Percentiles rank a stretch among this genome's conserved stretches.
Evolutionary conservation across 352 stramenopile genomes (phyloP).

Genomic region (Phytophthora kernoviae): DNA sequence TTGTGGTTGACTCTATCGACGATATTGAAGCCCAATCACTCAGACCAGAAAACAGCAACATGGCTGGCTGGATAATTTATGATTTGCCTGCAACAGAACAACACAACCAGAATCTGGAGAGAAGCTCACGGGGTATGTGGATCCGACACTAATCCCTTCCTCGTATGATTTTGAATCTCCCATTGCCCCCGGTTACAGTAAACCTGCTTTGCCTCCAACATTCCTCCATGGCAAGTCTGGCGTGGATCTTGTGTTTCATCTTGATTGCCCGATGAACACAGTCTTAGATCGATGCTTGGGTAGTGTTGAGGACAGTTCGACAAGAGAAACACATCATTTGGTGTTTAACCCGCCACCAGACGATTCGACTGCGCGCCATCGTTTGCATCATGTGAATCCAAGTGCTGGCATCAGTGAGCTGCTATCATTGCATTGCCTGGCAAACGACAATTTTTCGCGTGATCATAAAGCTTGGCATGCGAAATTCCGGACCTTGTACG

Average conservation of each 20-base stretch:
- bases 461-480: conserved; percentile 47
- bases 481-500: conserved; percentile 57
- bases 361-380: conserved; percentile 56
- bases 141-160: conserved; percentile 42
- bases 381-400: conserved; percentile 54
- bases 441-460: conserved; percentile 26
- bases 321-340: conserved; percentile 50
- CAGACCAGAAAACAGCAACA: conserved; percentile 6
- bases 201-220: conserved; percentile 38
- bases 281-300: conserved; percentile 68
- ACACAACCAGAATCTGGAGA: conserved; percentile 59
- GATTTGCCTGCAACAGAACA: conserved; percentile 57
- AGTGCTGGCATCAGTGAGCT: conserved; percentile 51
- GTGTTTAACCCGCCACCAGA: conserved; percentile 48
- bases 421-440: conserved; percentile 57
- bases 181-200: conserved; percentile 46
- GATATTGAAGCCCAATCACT: conserved; percentile 14
- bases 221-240: conserved; percentile 74
- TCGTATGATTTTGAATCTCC: conserved; percentile 61
- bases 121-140: conserved; percentile 58
- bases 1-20: conserved; percentile 50
- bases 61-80: conserved; percentile 66
- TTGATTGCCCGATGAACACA: conserved; percentile 40
- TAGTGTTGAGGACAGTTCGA: conserved; percentile 53
- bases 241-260: conserved; percentile 73